These are phyloP conservation scores for Metarhizium rileyi DNA, from an alignment of 2,329 filamentous ascomycete genomes.

Conservation along the genomic window DNA sequence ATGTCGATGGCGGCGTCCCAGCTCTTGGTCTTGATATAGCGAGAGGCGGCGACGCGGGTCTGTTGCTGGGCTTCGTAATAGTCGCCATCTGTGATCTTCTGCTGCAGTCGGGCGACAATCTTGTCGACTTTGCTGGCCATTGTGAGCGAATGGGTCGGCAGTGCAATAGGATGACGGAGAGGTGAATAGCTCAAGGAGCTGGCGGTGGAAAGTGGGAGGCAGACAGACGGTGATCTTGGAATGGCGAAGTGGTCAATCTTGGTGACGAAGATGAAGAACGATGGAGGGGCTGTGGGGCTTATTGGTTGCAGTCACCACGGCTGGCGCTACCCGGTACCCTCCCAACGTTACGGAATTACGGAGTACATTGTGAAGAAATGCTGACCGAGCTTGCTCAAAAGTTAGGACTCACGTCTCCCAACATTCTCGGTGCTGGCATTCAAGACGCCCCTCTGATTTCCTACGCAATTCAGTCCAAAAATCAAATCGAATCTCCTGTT, in stretches of 20 bases:
- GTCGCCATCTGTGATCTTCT: constrained; percentile 82
- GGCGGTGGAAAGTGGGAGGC: no score
- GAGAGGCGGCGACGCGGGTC: constrained; percentile 86
- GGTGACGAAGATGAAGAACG: not conserved
- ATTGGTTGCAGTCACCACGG: not conserved
- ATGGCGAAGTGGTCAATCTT: no score
- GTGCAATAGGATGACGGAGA: no score
- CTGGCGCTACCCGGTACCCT: not conserved
- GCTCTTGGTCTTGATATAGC: constrained; percentile 82
- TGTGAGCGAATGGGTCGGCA: not conserved
- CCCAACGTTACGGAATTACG: no score
- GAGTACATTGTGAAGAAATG: no score
- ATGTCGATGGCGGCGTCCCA: constrained; percentile 82
- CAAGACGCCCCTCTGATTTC: not conserved
- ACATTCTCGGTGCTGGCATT: not conserved
- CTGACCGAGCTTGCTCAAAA: no score
- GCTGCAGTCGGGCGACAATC: constrained; percentile 60
- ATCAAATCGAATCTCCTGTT: no score
- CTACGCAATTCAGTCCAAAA: not conserved
- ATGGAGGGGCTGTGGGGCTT: constrained; percentile 1
- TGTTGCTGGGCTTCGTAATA: constrained; percentile 99
- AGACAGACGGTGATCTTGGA: no score
- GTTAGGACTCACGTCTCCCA: not conserved
- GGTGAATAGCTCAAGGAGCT: no score
- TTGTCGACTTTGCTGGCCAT: constrained; percentile 33